Base-by-base conservation (phyloP, 805 yeast species). In the Brettanomyces bruxellensis region DNA sequence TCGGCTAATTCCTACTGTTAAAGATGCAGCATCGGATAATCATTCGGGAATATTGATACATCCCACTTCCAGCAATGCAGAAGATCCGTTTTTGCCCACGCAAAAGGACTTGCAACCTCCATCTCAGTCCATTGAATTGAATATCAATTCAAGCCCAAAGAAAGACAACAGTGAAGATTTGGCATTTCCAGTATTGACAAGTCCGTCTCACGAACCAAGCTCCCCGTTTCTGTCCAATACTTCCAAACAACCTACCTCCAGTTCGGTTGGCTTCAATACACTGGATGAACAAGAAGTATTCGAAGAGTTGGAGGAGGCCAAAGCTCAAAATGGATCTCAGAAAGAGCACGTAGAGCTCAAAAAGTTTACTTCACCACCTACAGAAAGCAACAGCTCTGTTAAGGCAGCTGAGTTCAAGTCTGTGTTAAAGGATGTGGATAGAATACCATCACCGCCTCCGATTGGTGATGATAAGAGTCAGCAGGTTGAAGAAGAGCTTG, bases 401-500 rank as follows among this genome's bases (percentile, higher is more conserved):
- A 28, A 9, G 11, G 32, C 32, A 28, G 32, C 11, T 6, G 11
- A 9, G 32, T 7, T 9, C 11, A 28, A 9, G 7, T 28, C 32
- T 9, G 13, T 13, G 22, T 14, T 30, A 6, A 30, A 23, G 8
- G 34, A 25, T n/a, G 34, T 24, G 8, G 34, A 28, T 11, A 38
- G 18, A 13, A 22, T 13, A 7, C 14, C 25, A 23, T 25, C 41
- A 13, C 30, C 25, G 6, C 43, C 32, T 13, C 7, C 12, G 41
- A 6, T 22, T 22, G 12, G 32, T 13, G 18, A 18, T 18, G 11
- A 28, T 6, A 28, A 28, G 9, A 28, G 32, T 9, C 32, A 28
- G 11, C 11, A 28, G 18, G 9, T 28, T 28, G 32, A 28, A 28
- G 12, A 7, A 13, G 41, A 25, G 3, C 72, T 72, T 42, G 67